Evolutionary conservation across 2,329 filamentous ascomycete species (phyloP).

Genomic region (Fusarium austroafricanum): DNA sequence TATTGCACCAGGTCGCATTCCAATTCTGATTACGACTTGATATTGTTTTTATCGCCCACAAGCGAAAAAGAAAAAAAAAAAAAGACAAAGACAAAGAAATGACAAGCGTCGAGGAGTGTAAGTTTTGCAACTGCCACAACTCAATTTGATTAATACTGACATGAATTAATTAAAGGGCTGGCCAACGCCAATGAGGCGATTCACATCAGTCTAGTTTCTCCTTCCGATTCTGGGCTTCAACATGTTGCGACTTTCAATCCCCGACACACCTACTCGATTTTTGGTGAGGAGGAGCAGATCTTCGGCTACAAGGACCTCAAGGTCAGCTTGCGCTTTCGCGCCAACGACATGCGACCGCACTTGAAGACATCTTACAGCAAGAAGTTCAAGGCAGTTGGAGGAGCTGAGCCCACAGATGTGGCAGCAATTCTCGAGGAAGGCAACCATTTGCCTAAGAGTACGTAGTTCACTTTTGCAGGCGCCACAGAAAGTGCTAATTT

Average conservation of each 20-base stretch:
- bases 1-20: conserved; percentile 1
- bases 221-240: conserved; percentile 62
- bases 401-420: conserved; percentile 77
- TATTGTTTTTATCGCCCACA: background rate
- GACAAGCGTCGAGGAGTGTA: conserved; percentile 52
- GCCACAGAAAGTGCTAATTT: conserved; percentile 21
- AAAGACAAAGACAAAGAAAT: too few relatives aligned
- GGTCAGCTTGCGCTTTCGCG: conserved; percentile 76
- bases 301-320: conserved; percentile 88
- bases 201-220: conserved; percentile 68
- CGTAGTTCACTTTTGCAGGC: conserved; percentile 44
- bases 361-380: conserved; percentile 77
- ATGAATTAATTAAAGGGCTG: conserved; percentile 60
- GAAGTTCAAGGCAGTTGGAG: conserved; percentile 76
- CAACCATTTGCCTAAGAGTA: conserved; percentile 75
- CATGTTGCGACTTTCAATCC: conserved; percentile 80
- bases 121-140: conserved; percentile 28
- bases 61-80: background rate
- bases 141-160: conserved; percentile 32
- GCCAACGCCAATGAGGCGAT: conserved; percentile 71
- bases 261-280: conserved; percentile 89
- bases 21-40: background rate
- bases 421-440: conserved; percentile 71
- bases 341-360: conserved; percentile 81
- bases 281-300: conserved; percentile 91